Evolutionary conservation across 345 rosid genomes (phyloP).

Genomic region (Eucalyptus cloeziana): DNA sequence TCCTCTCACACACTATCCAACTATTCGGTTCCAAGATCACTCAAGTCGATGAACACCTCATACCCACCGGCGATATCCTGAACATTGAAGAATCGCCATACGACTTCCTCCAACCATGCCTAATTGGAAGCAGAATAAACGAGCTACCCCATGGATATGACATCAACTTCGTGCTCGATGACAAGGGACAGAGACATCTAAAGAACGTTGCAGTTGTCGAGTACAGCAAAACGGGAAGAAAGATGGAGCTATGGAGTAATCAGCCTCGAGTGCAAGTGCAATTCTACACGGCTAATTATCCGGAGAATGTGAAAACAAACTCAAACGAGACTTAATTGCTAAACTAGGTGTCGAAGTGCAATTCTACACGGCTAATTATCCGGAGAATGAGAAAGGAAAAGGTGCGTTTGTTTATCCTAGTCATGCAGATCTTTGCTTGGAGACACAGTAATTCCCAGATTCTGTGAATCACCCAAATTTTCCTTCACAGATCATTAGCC

Average conservation of each 20-base stretch:
- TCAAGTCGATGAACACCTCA: slow-evolving; percentile 52
- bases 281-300: slow-evolving; percentile 46
- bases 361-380: slow-evolving; percentile 46
- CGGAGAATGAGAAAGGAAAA: slow-evolving; percentile 38
- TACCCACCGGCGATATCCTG: slow-evolving; percentile 56
- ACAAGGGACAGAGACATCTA: slow-evolving; percentile 6
- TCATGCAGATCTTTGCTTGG: slow-evolving; percentile 47
- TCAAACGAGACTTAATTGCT: too few species aligned
- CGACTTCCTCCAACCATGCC: slow-evolving; percentile 37
- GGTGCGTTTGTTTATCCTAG: slow-evolving; percentile 24
- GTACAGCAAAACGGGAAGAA: slow-evolving; percentile 50
- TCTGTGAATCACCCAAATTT: slow-evolving; percentile 61
- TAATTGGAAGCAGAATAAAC: slow-evolving; percentile 26
- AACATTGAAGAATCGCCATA: slow-evolving; percentile 37
- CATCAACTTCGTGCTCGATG: slow-evolving; percentile 52
- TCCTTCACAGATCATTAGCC: slow-evolving; percentile 59
- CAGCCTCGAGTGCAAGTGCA: slow-evolving; percentile 61
- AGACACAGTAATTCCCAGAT: slow-evolving; percentile 82
- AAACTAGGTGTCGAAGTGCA: too few species aligned
- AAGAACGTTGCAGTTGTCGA: slow-evolving; percentile 40
- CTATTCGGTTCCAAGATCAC: slow-evolving; percentile 32
- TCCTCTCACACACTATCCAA: slow-evolving; percentile 49
- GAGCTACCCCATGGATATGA: slow-evolving; percentile 58
- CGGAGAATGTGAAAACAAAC: slow-evolving; percentile 15
- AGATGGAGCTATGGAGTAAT: slow-evolving; percentile 58